Evolutionary conservation across 768 basidiomycete species (phyloP), one percentile per base, ranked within the genome.

Genomic region (Hypsizygus marmoreus): DNA sequence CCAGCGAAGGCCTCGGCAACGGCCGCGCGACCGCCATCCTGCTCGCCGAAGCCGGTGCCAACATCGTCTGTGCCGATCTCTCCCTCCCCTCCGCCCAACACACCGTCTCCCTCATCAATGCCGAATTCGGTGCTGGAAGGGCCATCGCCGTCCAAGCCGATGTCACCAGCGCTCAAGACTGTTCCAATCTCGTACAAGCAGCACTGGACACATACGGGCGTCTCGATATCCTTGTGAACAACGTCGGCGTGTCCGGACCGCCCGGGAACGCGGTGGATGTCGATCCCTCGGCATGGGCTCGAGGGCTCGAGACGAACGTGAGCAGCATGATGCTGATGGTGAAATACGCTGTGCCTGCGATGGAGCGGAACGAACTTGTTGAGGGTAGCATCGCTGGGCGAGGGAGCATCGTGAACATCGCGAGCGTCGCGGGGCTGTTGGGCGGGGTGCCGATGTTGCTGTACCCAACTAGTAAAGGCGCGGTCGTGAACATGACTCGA

Each of bases 281-380:
- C 17, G 67, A 69, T 36, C 60, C 59, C 1, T 54, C 43, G 42
- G 54, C 64, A 35, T 70, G 73, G 66, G 66, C 64, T 13, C 60
- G 52, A 33, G 70, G 66, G 2, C 40, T 72, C 31, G 69, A 70
- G 37, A 56, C 69, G 6, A 72, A 72, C 47, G 68, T 74, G 12
- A 68, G 69, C 8, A 69, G 68, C 24, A 72, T 74, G 73, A 66
- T 74, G 56, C 59, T 73, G 34, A 74, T 74, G 73, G 50, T 67
- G 4, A 70, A 71, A 43, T 70, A 62, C 43, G 71, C 72, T 2
- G 65, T 73, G 1, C 72, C 71, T 12, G 73, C 70, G 9, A 74
- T 74, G 73, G 66, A 67, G 48, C 64, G 59, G 43, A 70, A 72
- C 26, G 52, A 54, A 24, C 36, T 34, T 24, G 58, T 60, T 16